phyloP scores from a whole-genome alignment of 805 yeast genomes.

The Yarrowia phangngaensis region DNA sequence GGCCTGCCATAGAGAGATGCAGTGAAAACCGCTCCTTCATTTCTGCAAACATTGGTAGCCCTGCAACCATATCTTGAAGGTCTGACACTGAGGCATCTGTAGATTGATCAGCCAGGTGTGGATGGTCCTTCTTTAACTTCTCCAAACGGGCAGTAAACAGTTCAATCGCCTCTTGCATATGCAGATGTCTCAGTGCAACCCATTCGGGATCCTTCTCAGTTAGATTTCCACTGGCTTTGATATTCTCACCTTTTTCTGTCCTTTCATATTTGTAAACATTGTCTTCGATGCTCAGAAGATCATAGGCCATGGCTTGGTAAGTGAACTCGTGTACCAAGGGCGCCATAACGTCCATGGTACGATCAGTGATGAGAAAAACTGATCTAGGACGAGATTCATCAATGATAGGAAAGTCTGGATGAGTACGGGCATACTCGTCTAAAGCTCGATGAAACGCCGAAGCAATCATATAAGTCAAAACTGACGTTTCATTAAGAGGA shows the following conservation, averaged over 20 bases:
- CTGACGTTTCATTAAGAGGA: slow-evolving; percentile 45
- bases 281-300: slow-evolving; percentile 50
- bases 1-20: slow-evolving; percentile 47
- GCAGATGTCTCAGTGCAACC: slow-evolving; percentile 66
- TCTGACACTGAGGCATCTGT: slow-evolving; percentile 65
- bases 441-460: slow-evolving; percentile 62
- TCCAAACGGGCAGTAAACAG: slow-evolving; percentile 54
- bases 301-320: slow-evolving; percentile 90
- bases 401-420: slow-evolving; percentile 54
- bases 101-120: slow-evolving; percentile 65
- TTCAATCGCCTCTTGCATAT: slow-evolving; percentile 70
- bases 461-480: slow-evolving; percentile 68
- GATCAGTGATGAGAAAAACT: slow-evolving; percentile 69
- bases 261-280: slow-evolving; percentile 51
- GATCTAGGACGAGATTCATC: slow-evolving; percentile 59
- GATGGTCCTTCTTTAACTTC: slow-evolving; percentile 66
- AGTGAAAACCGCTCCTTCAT: slow-evolving; percentile 40
- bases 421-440: slow-evolving; percentile 68
- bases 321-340: slow-evolving; percentile 86
- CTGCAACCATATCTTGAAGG: slow-evolving; percentile 62
- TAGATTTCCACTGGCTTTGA: slow-evolving; percentile 49
- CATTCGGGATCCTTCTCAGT: slow-evolving; percentile 67
- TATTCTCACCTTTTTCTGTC: slow-evolving; percentile 37
- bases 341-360: slow-evolving; percentile 76
- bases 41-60: slow-evolving; percentile 40